phyloP scores from a whole-genome alignment of 192 early-diverging fungal species.

The Backusella macrospora region DNA sequence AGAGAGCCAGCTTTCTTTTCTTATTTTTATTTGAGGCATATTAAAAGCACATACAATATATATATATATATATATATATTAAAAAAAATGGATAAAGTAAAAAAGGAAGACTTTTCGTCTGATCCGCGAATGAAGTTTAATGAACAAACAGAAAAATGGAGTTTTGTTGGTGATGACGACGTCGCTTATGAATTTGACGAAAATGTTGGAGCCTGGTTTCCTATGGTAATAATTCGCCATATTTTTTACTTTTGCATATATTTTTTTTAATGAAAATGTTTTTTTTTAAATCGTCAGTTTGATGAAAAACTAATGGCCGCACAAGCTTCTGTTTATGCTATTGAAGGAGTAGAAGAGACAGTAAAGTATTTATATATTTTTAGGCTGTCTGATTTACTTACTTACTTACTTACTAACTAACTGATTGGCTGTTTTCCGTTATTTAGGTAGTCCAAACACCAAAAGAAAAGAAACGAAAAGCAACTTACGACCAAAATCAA shows the following conservation, averaged over 20 bases:
- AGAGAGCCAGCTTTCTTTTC: no score
- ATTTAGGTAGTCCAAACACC: not conserved
- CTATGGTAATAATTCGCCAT: conserved; percentile 61
- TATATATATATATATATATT: not conserved
- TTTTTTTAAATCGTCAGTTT: conserved; percentile 40
- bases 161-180: conserved; percentile 78
- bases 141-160: conserved; percentile 77
- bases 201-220: conserved; percentile 86
- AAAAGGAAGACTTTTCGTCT: conserved; percentile 46
- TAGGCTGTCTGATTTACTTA: not conserved
- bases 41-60: not conserved
- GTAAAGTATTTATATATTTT: conserved; percentile 25
- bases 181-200: conserved; percentile 86
- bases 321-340: conserved; percentile 71
- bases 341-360: conserved; percentile 58
- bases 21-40: not conserved
- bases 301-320: conserved; percentile 61
- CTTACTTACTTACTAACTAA: no score
- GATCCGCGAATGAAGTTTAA: conserved; percentile 64
- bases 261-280: not conserved
- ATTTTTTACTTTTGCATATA: not conserved
- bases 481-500: conserved; percentile 41
- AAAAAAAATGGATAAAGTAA: not conserved
- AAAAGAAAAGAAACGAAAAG: conserved; percentile 48
- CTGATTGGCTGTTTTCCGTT: not conserved